Conservation (phyloP, 2,329 filamentous ascomycete species). For the Beauveria varroae region DNA sequence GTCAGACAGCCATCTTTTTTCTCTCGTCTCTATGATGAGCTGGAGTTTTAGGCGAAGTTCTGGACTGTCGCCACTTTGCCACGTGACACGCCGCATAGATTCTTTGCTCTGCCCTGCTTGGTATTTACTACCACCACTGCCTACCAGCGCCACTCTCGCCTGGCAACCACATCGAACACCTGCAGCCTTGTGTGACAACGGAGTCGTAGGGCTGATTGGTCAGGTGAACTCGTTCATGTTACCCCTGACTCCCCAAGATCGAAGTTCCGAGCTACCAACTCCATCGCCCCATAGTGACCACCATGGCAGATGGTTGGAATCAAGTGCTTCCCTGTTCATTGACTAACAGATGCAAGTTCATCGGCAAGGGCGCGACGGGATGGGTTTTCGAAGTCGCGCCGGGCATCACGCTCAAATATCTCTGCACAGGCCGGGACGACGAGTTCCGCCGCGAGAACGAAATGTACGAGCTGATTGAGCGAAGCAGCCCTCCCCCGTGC, state of each 20-base stretch:
- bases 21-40: no score
- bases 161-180: no score
- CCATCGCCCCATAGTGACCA: background rate
- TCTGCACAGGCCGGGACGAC: background rate
- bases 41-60: no score
- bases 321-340: background rate
- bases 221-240: background rate
- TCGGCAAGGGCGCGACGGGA: background rate
- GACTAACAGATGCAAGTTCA: background rate
- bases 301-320: background rate
- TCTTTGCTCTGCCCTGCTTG: no score
- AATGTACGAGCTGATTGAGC: slow-evolving; percentile 1
- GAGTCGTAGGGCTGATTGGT: background rate
- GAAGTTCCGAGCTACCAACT: background rate
- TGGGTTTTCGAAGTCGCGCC: slow-evolving; percentile 2
- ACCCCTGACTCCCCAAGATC: background rate
- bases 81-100: no score
- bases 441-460: slow-evolving; percentile 5
- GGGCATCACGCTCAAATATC: background rate
- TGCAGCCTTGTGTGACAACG: background rate
- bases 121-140: no score
- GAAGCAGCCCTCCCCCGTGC: background rate
- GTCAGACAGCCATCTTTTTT: no score
- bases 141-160: no score
- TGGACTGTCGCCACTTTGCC: no score